Percentiles rank a stretch among this genome's conserved stretches.
phyloP scores from a whole-genome alignment of 208 protist genomes.

The Acanthamoeba royreba region DNA sequence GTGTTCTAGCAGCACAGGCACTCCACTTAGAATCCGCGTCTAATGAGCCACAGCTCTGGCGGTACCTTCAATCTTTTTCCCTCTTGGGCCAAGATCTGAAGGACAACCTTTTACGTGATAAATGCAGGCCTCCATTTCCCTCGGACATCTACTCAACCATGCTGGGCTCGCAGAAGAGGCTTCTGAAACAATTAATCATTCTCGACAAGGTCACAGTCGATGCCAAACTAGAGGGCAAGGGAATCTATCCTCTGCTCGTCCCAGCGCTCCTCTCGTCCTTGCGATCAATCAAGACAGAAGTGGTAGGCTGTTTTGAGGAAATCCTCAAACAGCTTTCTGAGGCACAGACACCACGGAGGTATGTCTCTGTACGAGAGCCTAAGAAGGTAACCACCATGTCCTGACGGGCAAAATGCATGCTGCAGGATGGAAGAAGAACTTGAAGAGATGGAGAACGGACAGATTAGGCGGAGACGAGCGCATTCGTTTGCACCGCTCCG shows the following conservation, averaged over 20 bases:
- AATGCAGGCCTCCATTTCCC: background rate
- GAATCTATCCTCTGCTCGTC: background rate
- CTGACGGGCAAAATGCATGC: background rate
- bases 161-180: background rate
- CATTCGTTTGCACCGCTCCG: background rate
- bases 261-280: background rate
- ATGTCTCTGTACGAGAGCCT: background rate
- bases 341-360: background rate
- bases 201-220: background rate
- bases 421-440: background rate
- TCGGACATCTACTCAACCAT: background rate
- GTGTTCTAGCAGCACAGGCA: background rate
- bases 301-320: conserved; percentile 3
- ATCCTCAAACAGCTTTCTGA: background rate
- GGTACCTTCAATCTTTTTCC: background rate
- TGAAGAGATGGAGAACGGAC: conserved; percentile 11
- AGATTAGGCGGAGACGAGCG: background rate
- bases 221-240: background rate
- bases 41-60: conserved; percentile 12
- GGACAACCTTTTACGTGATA: background rate
- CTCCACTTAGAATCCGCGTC: background rate
- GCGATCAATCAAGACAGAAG: background rate
- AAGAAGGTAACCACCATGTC: background rate
- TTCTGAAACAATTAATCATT: background rate
- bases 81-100: background rate